These are phyloP conservation scores for Scheffersomyces parashehatae DNA, from an alignment of 1,139 yeast species.

Conservation along the genomic window DNA sequence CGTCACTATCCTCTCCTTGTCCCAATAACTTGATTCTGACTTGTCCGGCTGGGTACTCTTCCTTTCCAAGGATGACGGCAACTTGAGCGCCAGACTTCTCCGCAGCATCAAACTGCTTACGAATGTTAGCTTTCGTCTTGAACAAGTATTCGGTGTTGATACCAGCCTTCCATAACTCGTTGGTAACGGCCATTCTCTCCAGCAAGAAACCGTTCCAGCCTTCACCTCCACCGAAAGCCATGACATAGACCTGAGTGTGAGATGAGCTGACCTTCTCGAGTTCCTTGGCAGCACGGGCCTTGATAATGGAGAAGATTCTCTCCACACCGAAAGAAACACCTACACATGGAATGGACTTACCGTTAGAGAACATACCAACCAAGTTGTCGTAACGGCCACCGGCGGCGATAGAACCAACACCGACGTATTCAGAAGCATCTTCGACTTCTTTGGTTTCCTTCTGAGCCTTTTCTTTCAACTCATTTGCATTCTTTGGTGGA, in stretches of 20 bases:
- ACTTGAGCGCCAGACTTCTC: slow-evolving; percentile 90
- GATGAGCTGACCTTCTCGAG: slow-evolving; percentile 68
- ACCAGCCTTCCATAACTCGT: slow-evolving; percentile 82
- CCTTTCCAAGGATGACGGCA: slow-evolving; percentile 93
- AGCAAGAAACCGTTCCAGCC: slow-evolving; percentile 90
- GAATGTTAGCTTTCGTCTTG: slow-evolving; percentile 88
- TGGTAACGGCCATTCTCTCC: slow-evolving; percentile 87
- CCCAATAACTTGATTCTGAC: slow-evolving; percentile 86
- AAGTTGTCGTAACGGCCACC: slow-evolving; percentile 97
- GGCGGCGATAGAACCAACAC: slow-evolving; percentile 97
- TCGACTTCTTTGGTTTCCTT: slow-evolving; percentile 56
- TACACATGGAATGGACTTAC: slow-evolving; percentile 94
- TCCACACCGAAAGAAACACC: slow-evolving; percentile 97
- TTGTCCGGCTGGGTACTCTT: slow-evolving; percentile 79
- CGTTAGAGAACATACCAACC: slow-evolving; percentile 94
- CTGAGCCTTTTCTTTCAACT: slow-evolving; percentile 56
- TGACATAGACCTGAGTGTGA: slow-evolving; percentile 87
- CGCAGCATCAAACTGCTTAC: slow-evolving; percentile 97
- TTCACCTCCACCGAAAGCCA: slow-evolving; percentile 99
- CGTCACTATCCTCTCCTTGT: slow-evolving; percentile 83
- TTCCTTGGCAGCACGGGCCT: slow-evolving; percentile 64
- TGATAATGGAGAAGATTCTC: slow-evolving; percentile 85
- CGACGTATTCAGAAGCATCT: slow-evolving; percentile 95
- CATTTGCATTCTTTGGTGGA: slow-evolving; percentile 79
- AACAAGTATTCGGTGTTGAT: slow-evolving; percentile 88